Base-by-base conservation (phyloP, 23 red algal genomes). In the Gracilariopsis chorda region DNA sequence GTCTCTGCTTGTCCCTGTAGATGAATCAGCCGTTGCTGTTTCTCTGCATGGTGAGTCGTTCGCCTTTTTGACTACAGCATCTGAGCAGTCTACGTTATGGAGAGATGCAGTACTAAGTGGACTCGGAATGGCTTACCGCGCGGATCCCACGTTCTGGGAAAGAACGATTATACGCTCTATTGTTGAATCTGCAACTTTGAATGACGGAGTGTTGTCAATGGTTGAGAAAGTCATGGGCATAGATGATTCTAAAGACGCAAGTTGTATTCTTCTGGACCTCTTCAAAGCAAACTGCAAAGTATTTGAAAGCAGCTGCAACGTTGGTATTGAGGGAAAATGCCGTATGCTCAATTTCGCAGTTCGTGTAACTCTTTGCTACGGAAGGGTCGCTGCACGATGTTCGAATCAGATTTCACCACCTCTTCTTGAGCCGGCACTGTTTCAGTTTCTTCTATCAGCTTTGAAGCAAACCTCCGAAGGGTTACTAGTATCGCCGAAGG, bases 1-100 rank as follows among this genome's bases (percentile, higher is more conserved):
- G 23, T 53, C 33, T 27, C 85, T 89, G 1, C 29, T 89, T 19
- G 65, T 77, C 2, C 72, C 70, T 7, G 32, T 69, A 8, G 85
- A 89, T 65, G 85, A 89, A 60, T 89, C 85, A 3, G 85, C 85
- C 27, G 85, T 89, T 9, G 72, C 68, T 25, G 85, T 89, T 16
- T 89, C 85, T 35, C 44, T 51, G 35, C 56, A 78, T 20, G 48
- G 61, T 21, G 68, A 89, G 78, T 89, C 85, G 4, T 51, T 89
- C 32, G 36, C 52, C 34, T 51, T 76, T 10, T 69, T 89, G 65
- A 89, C 53, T 23, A 48, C 76, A 36, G 85, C 85, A 46, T 89
- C 41, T 51, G 35, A 77, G 47, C 28, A 57, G 28, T 89, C 85
- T 1, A 35, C 4, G 19, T 7, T 78, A 48, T 89, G 85, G 85